Evolutionary conservation across 2,329 filamentous ascomycete genomes (phyloP), one percentile per base, ranked within the genome.

Genomic region (Cladosporium sp.): DNA sequence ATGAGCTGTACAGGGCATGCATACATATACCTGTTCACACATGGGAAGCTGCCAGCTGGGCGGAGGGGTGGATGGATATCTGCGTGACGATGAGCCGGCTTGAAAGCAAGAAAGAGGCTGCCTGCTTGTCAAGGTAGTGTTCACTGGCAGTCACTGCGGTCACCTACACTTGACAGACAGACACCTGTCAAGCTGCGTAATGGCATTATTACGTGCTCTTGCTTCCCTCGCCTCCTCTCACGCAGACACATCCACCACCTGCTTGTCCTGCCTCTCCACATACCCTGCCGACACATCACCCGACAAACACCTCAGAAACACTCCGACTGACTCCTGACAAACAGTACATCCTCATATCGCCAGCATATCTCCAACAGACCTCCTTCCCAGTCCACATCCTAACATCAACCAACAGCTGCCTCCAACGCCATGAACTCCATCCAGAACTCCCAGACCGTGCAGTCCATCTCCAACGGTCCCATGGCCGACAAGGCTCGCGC

Each of bases 401-500:
- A 48, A 48, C 45, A 20, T 19, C 32, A 12, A 18, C 13, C 13
- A 47, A 38, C 62, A 80, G 77, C 73, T 63, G 73, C 75, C 57
- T 67, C 71, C 56, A 65, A 69, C 58, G 70, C 76, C 54, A 72
- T 75, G 67, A 69, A 72, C 59, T 66, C 70, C 54, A 70, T 77
- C 54, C 59, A 68, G 54, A 76, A 77, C 64, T 73, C 76, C 61
- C 73, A 75, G 52, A 65, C 72, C 32, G 73, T 75, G 48, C 75
- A 80, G 64, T 72, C 68, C 57, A 59, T 77, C 60, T 63, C 66
- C 58, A 72, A 75, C 60, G 74, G 79, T 50, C 80, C 81, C 40
- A 70, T 82, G 53, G 79, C 76, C 52, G 73, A 81, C 58, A 78
- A 74, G 57, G 74, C 79, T 62, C 80, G 78, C 65, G 72, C 74